Percentiles rank a stretch among this genome's conserved stretches.
Conservation (phyloP, 1,284 basidiomycete genomes). For the Puccinia hordei region DNA sequence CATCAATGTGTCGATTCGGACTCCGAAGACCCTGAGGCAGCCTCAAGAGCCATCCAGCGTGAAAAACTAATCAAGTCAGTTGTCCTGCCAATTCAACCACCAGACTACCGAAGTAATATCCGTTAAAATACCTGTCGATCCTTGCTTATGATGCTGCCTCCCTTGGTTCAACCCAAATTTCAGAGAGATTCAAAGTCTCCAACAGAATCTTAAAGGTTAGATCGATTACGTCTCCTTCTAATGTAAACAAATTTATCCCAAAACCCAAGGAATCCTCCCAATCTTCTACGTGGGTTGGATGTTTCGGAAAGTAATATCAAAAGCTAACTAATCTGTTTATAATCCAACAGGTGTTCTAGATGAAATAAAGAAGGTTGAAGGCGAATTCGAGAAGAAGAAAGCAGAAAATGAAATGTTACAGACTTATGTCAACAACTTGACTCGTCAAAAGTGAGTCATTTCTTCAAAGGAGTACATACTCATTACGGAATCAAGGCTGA, state of each 20-base stretch:
- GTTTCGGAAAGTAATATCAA: neutral
- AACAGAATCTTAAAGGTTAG: constrained; percentile 40
- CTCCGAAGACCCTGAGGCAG: neutral
- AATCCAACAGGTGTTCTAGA: constrained; percentile 1
- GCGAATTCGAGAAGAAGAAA: constrained; percentile 46
- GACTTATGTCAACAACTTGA: constrained; percentile 50
- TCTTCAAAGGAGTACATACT: neutral
- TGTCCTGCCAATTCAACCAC: neutral
- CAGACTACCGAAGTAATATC: too few relatives aligned
- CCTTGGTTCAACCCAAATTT: neutral
- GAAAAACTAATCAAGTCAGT: constrained; percentile 22
- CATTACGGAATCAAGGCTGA: neutral
- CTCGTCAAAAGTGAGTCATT: constrained; percentile 45
- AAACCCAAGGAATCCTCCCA: too few relatives aligned
- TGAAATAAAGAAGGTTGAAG: constrained; percentile 32
- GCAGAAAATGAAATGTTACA: constrained; percentile 50
- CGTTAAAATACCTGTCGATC: neutral
- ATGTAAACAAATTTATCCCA: too few relatives aligned
- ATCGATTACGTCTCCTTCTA: neutral
- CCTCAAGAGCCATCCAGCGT: constrained; percentile 1
- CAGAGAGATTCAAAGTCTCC: constrained; percentile 24
- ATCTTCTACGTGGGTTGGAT: neutral
- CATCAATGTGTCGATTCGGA: neutral
- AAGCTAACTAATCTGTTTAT: neutral
- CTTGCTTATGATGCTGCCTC: neutral